Conservation (phyloP, 2,329 filamentous ascomycete genomes). For the Colletotrichum sp. region DNA sequence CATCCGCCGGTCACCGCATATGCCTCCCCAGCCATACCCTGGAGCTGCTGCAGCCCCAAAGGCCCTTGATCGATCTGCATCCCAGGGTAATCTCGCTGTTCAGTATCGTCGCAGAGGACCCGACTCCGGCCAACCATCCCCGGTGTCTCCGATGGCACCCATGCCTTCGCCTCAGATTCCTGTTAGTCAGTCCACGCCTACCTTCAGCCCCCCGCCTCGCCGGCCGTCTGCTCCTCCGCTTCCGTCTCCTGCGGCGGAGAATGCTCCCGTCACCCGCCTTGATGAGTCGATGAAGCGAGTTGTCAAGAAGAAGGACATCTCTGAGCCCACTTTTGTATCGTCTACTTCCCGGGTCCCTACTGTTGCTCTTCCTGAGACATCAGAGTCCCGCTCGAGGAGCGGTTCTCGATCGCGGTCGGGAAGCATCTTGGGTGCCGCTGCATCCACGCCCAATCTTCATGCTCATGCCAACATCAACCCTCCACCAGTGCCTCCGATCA, state of each 20-base stretch:
- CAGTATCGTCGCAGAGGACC: constrained; percentile 35
- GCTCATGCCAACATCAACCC: constrained; percentile 29
- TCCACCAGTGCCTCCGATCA: constrained; percentile 64
- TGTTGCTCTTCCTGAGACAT: constrained; percentile 41
- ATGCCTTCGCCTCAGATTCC: constrained; percentile 36
- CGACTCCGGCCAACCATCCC: constrained; percentile 47
- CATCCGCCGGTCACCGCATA: constrained; percentile 51
- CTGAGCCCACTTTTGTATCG: constrained; percentile 54
- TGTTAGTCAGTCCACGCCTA: constrained; percentile 39
- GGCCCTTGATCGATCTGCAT: constrained; percentile 30
- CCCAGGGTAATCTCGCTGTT: constrained; percentile 36
- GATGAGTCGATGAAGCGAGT: constrained; percentile 45
- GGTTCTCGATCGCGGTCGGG: constrained; percentile 43
- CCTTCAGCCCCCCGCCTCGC: constrained; percentile 30
- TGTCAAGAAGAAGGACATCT: constrained; percentile 53
- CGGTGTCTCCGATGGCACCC: constrained; percentile 45
- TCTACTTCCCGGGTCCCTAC: constrained; percentile 51
- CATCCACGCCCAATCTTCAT: constrained; percentile 43
- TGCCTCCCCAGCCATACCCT: constrained; percentile 48
- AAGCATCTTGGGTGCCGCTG: constrained; percentile 35
- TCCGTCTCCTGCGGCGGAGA: constrained; percentile 26
- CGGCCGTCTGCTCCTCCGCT: constrained; percentile 37
- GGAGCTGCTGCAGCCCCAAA: constrained; percentile 18
- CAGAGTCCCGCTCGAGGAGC: constrained; percentile 34
- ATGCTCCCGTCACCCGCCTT: constrained; percentile 29